Percentiles rank a stretch among this genome's conserved stretches.
Evolutionary conservation across 805 yeast genomes (phyloP).

Genomic region (Blastobotrys robertii): DNA sequence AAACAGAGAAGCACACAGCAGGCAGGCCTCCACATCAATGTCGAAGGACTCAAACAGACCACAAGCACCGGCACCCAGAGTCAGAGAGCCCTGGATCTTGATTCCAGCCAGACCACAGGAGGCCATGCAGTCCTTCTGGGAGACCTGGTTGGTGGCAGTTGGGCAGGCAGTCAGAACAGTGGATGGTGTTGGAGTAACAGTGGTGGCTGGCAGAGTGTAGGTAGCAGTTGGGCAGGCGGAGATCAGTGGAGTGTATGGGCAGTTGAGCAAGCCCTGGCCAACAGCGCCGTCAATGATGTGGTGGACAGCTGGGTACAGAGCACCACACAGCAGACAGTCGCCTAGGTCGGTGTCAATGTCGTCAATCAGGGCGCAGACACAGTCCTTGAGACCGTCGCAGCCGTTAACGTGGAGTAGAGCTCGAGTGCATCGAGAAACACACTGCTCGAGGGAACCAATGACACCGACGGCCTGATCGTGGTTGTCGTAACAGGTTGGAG

Average conservation of each 20-base stretch:
- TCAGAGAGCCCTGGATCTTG: neutral
- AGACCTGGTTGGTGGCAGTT: neutral
- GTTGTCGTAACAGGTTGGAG: no score
- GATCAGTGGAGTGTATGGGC: neutral
- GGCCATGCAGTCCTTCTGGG: neutral
- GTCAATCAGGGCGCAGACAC: conserved; percentile 10
- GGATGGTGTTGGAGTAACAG: neutral
- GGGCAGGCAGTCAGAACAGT: neutral
- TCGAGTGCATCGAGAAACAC: conserved; percentile 8
- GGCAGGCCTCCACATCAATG: conserved; percentile 2
- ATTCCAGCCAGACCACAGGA: neutral
- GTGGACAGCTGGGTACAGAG: conserved; percentile 6
- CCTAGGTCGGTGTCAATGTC: conserved; percentile 9
- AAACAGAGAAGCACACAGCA: neutral
- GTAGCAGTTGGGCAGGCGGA: neutral
- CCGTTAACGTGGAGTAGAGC: conserved; percentile 6
- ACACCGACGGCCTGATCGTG: conserved; percentile 3
- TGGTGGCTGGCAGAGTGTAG: neutral
- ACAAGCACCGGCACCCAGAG: neutral
- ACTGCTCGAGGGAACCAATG: conserved; percentile 5
- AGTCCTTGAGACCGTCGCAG: conserved; percentile 9
- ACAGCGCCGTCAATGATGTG: conserved; percentile 4
- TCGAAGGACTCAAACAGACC: neutral
- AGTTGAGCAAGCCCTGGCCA: conserved; percentile 6
- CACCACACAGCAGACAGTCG: conserved; percentile 10